phyloP scores from a whole-genome alignment of 306 rosid genomes.

The Pueraria montana region DNA sequence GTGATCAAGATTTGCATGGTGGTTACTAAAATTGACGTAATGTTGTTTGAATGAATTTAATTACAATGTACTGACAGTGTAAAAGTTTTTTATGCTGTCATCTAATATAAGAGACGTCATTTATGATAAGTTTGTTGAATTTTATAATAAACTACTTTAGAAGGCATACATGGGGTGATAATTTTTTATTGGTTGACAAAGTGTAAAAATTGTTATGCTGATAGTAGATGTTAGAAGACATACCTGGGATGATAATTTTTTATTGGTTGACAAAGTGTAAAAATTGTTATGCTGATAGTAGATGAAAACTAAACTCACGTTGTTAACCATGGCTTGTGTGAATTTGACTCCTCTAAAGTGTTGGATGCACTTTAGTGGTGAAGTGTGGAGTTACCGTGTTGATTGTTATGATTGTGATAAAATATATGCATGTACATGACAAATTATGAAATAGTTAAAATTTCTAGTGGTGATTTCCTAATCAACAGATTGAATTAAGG shows the following conservation, averaged over 20 bases:
- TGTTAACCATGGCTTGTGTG: background rate
- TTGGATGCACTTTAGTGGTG: background rate
- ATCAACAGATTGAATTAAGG: background rate
- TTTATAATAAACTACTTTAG: background rate
- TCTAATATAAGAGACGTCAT: background rate
- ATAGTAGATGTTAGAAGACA: background rate
- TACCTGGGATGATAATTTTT: background rate
- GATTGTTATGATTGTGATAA: background rate
- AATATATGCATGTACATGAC: background rate
- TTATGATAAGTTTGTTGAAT: background rate
- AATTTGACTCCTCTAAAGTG: background rate
- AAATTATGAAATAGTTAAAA: background rate
- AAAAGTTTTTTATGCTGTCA: background rate
- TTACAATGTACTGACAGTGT: background rate
- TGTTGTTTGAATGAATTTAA: background rate
- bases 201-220: background rate
- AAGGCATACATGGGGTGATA: background rate
- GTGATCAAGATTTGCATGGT: constrained; percentile 12
- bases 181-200: background rate
- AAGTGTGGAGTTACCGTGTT: background rate
- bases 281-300: too few relatives aligned
- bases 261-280: too few relatives aligned
- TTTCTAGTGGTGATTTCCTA: background rate
- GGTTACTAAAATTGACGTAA: background rate
- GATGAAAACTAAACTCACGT: background rate